phyloP scores from a whole-genome alignment of 2,329 filamentous ascomycete genomes.

The Corynespora cassiicola region DNA sequence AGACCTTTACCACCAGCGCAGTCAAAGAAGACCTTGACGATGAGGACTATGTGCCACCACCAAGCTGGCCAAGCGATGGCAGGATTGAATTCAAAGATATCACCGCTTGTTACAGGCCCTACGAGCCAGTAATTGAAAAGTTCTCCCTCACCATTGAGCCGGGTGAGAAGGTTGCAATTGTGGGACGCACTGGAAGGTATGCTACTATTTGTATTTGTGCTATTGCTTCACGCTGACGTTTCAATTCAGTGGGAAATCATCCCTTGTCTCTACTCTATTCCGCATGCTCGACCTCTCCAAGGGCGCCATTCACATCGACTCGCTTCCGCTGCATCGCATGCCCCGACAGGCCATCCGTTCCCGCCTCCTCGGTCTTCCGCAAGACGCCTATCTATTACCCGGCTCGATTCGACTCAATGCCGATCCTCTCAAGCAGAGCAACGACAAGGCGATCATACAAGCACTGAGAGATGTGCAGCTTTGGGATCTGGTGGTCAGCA shows the following conservation, averaged over 20 bases:
- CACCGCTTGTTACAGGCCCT: slow-evolving; percentile 43
- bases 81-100: slow-evolving; percentile 52
- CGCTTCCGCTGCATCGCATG: slow-evolving; percentile 53
- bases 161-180: slow-evolving; percentile 59
- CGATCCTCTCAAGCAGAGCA: slow-evolving; percentile 49
- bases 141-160: slow-evolving; percentile 55
- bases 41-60: slow-evolving; percentile 49
- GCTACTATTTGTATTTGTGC: too few species aligned
- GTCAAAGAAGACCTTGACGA: slow-evolving; percentile 60
- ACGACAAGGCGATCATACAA: slow-evolving; percentile 49
- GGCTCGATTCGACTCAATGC: slow-evolving; percentile 57
- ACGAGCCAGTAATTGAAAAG: slow-evolving; percentile 50
- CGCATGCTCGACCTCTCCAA: slow-evolving; percentile 55
- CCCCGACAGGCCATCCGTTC: slow-evolving; percentile 55
- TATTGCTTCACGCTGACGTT: not conserved
- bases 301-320: slow-evolving; percentile 56
- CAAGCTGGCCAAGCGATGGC: slow-evolving; percentile 52
- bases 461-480: slow-evolving; percentile 57
- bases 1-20: slow-evolving; percentile 57
- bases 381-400: slow-evolving; percentile 59
- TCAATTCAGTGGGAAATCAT: slow-evolving; percentile 56
- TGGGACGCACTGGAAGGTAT: slow-evolving; percentile 60
- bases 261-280: slow-evolving; percentile 56
- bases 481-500: slow-evolving; percentile 46
- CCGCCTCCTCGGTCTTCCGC: slow-evolving; percentile 55